Evolutionary conservation across 148 eudicot species (phyloP).

Genomic region (Linanthus parryae): DNA sequence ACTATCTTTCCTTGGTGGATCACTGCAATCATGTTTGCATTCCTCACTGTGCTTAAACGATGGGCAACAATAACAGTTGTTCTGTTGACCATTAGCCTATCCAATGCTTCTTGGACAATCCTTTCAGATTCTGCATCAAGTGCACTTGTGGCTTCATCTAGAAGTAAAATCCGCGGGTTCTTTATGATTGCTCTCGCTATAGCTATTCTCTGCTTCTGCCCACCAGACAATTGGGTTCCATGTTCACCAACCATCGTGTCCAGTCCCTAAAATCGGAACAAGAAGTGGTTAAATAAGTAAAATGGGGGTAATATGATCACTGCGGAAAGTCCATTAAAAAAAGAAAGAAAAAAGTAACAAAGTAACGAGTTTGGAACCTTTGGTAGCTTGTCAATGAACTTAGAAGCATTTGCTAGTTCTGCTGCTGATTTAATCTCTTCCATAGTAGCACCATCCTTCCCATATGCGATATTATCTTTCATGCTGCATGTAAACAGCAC

Average conservation of each 20-base stretch:
- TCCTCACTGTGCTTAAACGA: conserved; percentile 67
- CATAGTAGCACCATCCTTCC: background rate
- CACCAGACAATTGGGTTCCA: background rate
- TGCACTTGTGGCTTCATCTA: conserved; percentile 96
- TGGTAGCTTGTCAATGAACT: conserved; percentile 1
- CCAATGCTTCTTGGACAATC: conserved; percentile 68
- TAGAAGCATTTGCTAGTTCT: background rate
- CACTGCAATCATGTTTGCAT: conserved; percentile 65
- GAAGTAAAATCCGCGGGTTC: conserved; percentile 47
- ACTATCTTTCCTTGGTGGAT: conserved; percentile 59
- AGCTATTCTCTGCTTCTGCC: background rate
- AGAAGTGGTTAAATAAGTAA: background rate
- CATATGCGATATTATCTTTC: background rate
- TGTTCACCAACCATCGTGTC: background rate
- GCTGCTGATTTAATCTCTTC: background rate
- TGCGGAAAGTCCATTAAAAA: background rate
- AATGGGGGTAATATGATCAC: background rate
- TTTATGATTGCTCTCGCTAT: background rate
- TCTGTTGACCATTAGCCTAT: conserved; percentile 58
- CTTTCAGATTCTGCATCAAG: conserved; percentile 77
- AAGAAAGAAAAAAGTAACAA: background rate
- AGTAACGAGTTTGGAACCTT: background rate
- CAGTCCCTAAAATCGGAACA: background rate
- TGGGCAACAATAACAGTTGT: conserved; percentile 73
- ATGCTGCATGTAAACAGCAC: background rate